These are phyloP conservation scores for Buxus sempervirens DNA, from an alignment of 164 flowering plant species.

Conservation along the genomic window DNA sequence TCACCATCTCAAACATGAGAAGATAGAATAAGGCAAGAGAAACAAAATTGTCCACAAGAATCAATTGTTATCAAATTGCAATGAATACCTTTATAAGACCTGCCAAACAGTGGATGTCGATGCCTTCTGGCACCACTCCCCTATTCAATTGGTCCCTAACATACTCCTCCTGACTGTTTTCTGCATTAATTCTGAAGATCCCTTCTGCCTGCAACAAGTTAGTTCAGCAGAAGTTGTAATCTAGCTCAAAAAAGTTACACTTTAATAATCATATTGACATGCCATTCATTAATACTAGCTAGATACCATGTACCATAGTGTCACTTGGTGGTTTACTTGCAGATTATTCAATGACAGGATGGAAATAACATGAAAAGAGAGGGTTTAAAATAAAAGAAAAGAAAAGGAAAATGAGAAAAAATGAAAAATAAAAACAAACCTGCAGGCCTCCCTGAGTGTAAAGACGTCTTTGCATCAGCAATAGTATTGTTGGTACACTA, in stretches of 20 bases:
- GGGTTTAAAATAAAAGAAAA: background rate
- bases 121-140: conserved; percentile 55
- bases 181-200: conserved; percentile 64
- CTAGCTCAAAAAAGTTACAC: no score
- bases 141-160: conserved; percentile 57
- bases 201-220: conserved; percentile 53
- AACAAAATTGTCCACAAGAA: background rate
- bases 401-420: background rate
- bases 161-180: conserved; percentile 66
- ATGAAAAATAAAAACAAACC: conserved; percentile 20
- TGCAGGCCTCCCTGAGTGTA: conserved; percentile 61
- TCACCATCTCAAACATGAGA: background rate
- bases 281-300: no score
- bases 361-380: no score
- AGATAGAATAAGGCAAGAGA: background rate
- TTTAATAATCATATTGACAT: no score
- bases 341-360: no score
- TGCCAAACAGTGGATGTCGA: conserved; percentile 68
- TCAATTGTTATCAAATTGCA: background rate
- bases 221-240: no score
- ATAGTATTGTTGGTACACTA: conserved; percentile 71
- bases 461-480: conserved; percentile 57
- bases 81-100: conserved; percentile 64
- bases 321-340: no score
- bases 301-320: no score